phyloP scores from a whole-genome alignment of 495 filamentous ascomycete species.

The Penicillium coprophilum region DNA sequence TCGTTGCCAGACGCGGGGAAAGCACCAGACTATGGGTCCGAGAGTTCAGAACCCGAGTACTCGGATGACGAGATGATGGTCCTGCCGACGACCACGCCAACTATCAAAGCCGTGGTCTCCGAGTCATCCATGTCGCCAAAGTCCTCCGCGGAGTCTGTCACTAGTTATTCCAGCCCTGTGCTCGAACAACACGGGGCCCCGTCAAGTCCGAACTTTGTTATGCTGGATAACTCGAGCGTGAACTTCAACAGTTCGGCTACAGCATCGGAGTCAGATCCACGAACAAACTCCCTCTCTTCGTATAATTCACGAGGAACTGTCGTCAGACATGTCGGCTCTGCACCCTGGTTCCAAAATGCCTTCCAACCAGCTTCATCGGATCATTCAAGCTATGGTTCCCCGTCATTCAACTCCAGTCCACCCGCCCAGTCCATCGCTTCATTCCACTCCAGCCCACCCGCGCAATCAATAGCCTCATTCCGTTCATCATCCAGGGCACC shows the following conservation, averaged over 20 bases:
- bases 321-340: conserved; percentile 37
- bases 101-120: conserved; percentile 43
- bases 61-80: conserved; percentile 43
- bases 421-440: conserved; percentile 38
- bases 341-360: conserved; percentile 38
- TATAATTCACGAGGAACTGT: conserved; percentile 53
- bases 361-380: conserved; percentile 40
- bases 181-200: conserved; percentile 43
- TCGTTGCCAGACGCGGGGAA: conserved; percentile 41
- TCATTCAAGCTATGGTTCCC: conserved; percentile 35
- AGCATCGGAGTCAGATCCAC: conserved; percentile 38
- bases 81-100: conserved; percentile 38
- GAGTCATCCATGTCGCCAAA: conserved; percentile 30
- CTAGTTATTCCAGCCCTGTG: conserved; percentile 44
- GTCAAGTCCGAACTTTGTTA: conserved; percentile 48
- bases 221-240: conserved; percentile 45
- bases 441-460: conserved; percentile 42
- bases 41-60: conserved; percentile 30
- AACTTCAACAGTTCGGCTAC: conserved; percentile 39
- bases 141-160: conserved; percentile 16
- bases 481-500: conserved; percentile 32
- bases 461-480: conserved; percentile 32
- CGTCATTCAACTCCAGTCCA: conserved; percentile 44
- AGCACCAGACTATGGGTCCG: conserved; percentile 19
- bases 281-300: conserved; percentile 48